Evolutionary conservation across 805 yeast species (phyloP), one percentile per base, ranked within the genome.

Genomic region (Ogataea nakhonphanomensis): DNA sequence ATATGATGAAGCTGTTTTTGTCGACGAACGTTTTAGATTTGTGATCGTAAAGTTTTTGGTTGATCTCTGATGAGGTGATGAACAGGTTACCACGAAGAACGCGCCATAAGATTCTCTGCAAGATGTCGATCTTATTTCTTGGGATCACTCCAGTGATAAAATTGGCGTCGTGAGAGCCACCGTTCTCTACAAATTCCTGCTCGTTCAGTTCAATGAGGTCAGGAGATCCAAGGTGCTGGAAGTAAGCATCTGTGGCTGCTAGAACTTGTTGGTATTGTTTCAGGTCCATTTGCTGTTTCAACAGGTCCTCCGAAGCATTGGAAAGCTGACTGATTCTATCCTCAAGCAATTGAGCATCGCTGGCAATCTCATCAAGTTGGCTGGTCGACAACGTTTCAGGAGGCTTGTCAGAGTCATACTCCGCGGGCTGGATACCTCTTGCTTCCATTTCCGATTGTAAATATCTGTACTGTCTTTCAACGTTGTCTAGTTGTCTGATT

Each of bases 61-160:
- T 74, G 44, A 91, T 78, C 50, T 85, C 93, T 34, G 76, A 74
- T 48, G 84, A 76, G 50, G 81, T 81, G 61, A 90, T 76, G 55
- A 76, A 87, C 49, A 95, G 69, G 61, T 93, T 93, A 57, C 99
- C 99, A 61, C 99, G 79, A 48, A 91, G 73, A 13, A 88, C 79
- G 65, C 99, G 77, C 95, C 96, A 93, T 34, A 89, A 66, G 41
- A 93, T 87, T 54, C 80, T 84, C 58, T 89, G 89, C 47, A 93
- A 69, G 2, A 82, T 70, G 11, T 73, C 76, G 21, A 88, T 71
- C 55, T 84, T 84, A 8, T 70, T 76, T 53, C 93, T 74, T 31
- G 79, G 73, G 33, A 93, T 81, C 10, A 91, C 90, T 37, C 98
- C 99, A 7, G 93, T 78, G 35, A 85, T 76, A 48, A 81, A 79